These are phyloP conservation scores for Phialophora expanda DNA, from an alignment of 2,329 filamentous ascomycete species.

Conservation along the genomic window DNA sequence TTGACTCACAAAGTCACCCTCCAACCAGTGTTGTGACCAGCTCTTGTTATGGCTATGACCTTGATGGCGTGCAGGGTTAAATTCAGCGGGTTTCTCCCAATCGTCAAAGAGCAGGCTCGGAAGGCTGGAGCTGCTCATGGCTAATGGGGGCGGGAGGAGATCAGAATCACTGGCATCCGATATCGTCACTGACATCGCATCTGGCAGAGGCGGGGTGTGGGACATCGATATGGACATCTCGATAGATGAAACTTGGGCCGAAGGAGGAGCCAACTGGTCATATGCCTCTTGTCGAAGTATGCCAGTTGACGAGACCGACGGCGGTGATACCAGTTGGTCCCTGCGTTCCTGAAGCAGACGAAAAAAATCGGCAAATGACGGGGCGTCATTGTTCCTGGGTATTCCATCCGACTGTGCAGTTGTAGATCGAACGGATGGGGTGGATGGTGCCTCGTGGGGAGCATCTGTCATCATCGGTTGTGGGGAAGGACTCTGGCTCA, in stretches of 20 bases:
- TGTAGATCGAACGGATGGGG: constrained; percentile 39
- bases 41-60: constrained; percentile 7
- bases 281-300: constrained; percentile 30
- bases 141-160: constrained; percentile 32
- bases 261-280: constrained; percentile 31
- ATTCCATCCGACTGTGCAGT: constrained; percentile 27
- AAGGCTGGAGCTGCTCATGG: constrained; percentile 24
- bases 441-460: constrained; percentile 42
- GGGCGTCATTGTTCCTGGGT: constrained; percentile 28
- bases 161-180: constrained; percentile 28
- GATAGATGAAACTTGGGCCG: constrained; percentile 32
- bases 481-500: constrained; percentile 44
- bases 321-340: constrained; percentile 32
- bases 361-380: constrained; percentile 35
- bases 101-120: constrained; percentile 26
- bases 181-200: constrained; percentile 35
- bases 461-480: constrained; percentile 24
- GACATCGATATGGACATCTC: constrained; percentile 26
- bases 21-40: constrained; percentile 29
- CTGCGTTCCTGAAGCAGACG: constrained; percentile 27
- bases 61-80: constrained; percentile 9
- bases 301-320: constrained; percentile 24
- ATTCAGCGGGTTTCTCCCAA: constrained; percentile 22
- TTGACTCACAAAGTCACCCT: constrained; percentile 21
- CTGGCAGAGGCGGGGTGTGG: constrained; percentile 32